Evolutionary conservation across 2,329 filamentous ascomycete genomes (phyloP), one percentile per base, ranked within the genome.

Genomic region (Aspergillus clavatus): DNA sequence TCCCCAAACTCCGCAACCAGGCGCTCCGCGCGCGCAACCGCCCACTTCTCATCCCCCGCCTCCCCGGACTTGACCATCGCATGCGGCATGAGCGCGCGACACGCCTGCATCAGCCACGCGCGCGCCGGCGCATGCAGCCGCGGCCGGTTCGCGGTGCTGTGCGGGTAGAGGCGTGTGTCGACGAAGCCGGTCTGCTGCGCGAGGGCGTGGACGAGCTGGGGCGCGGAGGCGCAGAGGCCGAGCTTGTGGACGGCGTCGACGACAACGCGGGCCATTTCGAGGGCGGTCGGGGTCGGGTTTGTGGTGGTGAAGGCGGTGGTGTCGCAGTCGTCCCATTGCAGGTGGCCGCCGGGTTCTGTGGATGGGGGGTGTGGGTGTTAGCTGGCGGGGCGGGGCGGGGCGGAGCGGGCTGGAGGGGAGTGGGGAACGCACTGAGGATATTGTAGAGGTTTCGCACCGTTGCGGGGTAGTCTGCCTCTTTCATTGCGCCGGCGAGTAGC

Each of bases 271-370:
- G 45, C 41, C 18, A 56, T 42, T 21, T 42, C 28, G 1, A 28
- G 37, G 19, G 54, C 36, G 7, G 38, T 37, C 4, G 44, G 39
- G 16, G 54, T 45, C 1, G 38, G 8, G 3, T 43, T 29, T 11
- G 49, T 40, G 1, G 52, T 60, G 27, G 45, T 41, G 48, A 56
- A 57, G 7, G 47, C 43, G 1, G 42, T 48, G 12, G 45, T 26
- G 48, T 59, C 52, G 18, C 56, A 43, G 35, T 62, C 59, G 43
- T 59, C 57, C 59, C 59, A 62, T 47, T 59, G 59, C 37, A 62
- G 49, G 46, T 59, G 52, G 23, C 59, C 59, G 21, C 51, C 55
- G 11, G 52, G 55, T 46, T 54, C 59, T 61, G 8, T n/a, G n/a
- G n/a, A n/a, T n/a, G n/a, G n/a, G n/a, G n/a, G n/a, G n/a, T n/a